phyloP scores from a whole-genome alignment of 441 rosid genomes.

The Adansonia grandidieri region DNA sequence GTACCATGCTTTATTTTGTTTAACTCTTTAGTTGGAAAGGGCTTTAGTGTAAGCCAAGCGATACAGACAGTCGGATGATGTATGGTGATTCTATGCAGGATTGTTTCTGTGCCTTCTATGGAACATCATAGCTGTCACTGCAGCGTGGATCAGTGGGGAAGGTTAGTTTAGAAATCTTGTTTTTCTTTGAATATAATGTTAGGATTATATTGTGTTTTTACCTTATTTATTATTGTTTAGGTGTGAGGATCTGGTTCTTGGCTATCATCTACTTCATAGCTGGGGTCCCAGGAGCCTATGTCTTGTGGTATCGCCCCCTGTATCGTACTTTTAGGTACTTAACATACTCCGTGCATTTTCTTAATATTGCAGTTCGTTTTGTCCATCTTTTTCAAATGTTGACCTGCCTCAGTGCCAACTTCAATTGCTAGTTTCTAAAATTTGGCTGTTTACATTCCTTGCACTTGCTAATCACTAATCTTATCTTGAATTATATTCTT shows the following conservation, averaged over 20 bases:
- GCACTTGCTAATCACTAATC: not conserved
- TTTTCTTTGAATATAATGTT: not conserved
- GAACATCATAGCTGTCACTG: conserved; percentile 77
- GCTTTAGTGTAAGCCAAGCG: conserved; percentile 12
- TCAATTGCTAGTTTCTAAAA: conserved; percentile 13
- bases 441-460: not conserved
- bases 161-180: conserved; percentile 45
- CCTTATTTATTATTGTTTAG: conserved; percentile 41
- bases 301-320: conserved; percentile 94
- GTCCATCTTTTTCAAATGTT: not conserved
- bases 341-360: not conserved
- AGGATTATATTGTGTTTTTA: not conserved
- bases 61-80: conserved; percentile 23
- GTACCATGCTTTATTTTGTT: not conserved
- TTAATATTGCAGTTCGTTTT: not conserved
- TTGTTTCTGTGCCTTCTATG: conserved; percentile 75
- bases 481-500: not conserved
- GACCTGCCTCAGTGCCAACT: conserved; percentile 1
- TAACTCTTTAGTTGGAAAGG: not conserved
- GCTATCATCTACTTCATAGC: conserved; percentile 85
- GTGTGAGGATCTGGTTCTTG: conserved; percentile 91
- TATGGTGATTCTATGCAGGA: conserved; percentile 54
- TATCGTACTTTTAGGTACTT: conserved; percentile 87
- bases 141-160: conserved; percentile 92
- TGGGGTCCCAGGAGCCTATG: conserved; percentile 90